phyloP scores from a whole-genome alignment of 345 rosid genomes.

The Populus davidiana region DNA sequence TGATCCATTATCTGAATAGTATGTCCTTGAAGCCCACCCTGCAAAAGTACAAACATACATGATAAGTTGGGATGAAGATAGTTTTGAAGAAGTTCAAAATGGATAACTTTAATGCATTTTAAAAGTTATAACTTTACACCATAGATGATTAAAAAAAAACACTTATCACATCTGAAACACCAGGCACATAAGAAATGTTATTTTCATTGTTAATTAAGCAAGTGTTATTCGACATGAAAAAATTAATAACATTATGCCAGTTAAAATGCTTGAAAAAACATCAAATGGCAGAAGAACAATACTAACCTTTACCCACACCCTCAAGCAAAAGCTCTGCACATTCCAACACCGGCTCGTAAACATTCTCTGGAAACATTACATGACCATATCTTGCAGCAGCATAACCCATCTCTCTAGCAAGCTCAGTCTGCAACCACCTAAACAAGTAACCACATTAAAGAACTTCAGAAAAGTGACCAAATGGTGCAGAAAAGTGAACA shows the following conservation, averaged over 20 bases:
- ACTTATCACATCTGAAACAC: neutral
- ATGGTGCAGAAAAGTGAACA: neutral
- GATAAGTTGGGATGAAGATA: slow-evolving; percentile 4
- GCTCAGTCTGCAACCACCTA: slow-evolving; percentile 95
- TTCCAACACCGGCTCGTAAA: slow-evolving; percentile 83
- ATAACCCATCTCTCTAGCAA: slow-evolving; percentile 94
- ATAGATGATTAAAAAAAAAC: neutral
- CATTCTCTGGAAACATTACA: slow-evolving; percentile 99
- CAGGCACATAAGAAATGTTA: neutral
- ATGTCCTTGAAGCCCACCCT: slow-evolving; percentile 96
- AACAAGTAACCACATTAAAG: slow-evolving; percentile 49
- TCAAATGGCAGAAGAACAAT: neutral
- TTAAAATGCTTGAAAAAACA: neutral
- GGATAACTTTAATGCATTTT: neutral
- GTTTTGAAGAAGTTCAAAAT: neutral
- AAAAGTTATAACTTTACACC: too few species aligned
- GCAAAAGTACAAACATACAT: slow-evolving; percentile 21
- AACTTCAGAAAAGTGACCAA: slow-evolving; percentile 38
- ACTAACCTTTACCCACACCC: slow-evolving; percentile 86
- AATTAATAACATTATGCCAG: neutral
- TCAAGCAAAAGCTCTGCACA: slow-evolving; percentile 87
- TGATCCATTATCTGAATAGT: slow-evolving; percentile 92
- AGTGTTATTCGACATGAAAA: neutral
- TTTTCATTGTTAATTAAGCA: neutral
- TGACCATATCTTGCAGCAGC: slow-evolving; percentile 97